Conservation (phyloP, 2,329 filamentous ascomycete genomes). For the Fusarium pseudograminearum region DNA sequence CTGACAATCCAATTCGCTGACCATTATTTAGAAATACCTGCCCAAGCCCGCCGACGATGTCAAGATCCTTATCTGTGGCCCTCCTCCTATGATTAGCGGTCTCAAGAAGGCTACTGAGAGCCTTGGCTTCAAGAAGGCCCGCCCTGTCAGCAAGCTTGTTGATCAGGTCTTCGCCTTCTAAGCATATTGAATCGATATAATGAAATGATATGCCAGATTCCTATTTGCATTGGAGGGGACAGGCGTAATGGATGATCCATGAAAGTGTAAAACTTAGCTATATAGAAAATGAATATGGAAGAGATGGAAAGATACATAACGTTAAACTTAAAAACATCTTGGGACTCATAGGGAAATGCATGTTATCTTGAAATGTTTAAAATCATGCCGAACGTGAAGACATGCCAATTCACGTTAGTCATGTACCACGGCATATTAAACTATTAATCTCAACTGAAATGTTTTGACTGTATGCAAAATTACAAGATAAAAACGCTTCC, state of each 20-base stretch:
- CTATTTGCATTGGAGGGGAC: conserved; percentile 3
- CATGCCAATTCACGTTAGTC: conserved; percentile 22
- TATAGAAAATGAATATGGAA: conserved; percentile 25
- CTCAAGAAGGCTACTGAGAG: conserved; percentile 96
- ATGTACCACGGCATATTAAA: conserved; percentile 14
- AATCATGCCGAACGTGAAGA: conserved; percentile 14
- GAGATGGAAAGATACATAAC: conserved; percentile 14
- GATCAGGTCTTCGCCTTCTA: conserved; percentile 97
- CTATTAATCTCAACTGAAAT: not conserved
- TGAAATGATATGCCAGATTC: not conserved
- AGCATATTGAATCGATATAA: conserved; percentile 19
- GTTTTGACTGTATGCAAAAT: conserved; percentile 1
- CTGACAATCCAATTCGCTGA: conserved; percentile 44
- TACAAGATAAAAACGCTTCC: conserved; percentile 40
- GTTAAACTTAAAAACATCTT: not conserved
- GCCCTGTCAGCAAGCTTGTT: conserved; percentile 95
- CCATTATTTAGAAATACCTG: conserved; percentile 72
- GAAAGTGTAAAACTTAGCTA: conserved; percentile 16
- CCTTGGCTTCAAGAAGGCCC: conserved; percentile 91
- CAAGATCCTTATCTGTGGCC: conserved; percentile 95
- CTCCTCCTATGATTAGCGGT: conserved; percentile 94
- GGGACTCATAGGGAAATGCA: not conserved
- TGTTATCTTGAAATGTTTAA: not conserved
- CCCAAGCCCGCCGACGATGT: conserved; percentile 86
- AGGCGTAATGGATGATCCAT: not conserved